Evolutionary conservation across 176 grass and related monocot species (phyloP), one percentile per base, ranked within the genome.

Genomic region (Oryza glaberrima): DNA sequence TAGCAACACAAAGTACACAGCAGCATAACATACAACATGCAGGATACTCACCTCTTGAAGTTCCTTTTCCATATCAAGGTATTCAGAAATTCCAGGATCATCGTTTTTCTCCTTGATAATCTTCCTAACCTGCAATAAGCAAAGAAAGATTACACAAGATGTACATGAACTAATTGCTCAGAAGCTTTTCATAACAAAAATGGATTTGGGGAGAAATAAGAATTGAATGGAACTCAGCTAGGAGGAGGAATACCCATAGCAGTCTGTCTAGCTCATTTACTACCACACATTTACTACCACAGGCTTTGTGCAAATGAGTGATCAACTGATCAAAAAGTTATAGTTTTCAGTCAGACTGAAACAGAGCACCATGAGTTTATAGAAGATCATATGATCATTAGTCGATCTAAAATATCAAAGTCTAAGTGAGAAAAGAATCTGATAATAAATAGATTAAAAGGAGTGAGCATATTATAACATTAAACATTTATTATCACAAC

Each of bases 11-110:
- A 69, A 28, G 35, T 61, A 65, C 32, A 47, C 56, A 73, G 73
- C 70, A 77, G 51, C 45, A 77, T 70, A 73, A 0, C 7, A 64
- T 49, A 85, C 14, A 84, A 82, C 35, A 65, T 66, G 47, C 41
- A 52, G 76, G 38, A 51, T 34, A 85, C 90, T 94, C 69, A 92
- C 94, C 89, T 94, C 94, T 82, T 97, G 82, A 83, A 97, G 94
- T 69, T 97, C 94, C 77, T 92, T 97, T 78, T 97, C 92, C 94
- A 97, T 97, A 78, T 94, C 94, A 79, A 84, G 71, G 88, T 94
- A 97, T 86, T 97, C 94, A 79, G 87, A 90, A 69, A 94, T 94
- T 86, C 79, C 89, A 81, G 85, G 79, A 6, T 92, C 92, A 82
- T 88, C 87, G 5, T 82, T 89, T 88, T 94, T 93, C 75, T 94